Conservation (phyloP, 768 basidiomycete species). For the Pleurotus giganteus region DNA sequence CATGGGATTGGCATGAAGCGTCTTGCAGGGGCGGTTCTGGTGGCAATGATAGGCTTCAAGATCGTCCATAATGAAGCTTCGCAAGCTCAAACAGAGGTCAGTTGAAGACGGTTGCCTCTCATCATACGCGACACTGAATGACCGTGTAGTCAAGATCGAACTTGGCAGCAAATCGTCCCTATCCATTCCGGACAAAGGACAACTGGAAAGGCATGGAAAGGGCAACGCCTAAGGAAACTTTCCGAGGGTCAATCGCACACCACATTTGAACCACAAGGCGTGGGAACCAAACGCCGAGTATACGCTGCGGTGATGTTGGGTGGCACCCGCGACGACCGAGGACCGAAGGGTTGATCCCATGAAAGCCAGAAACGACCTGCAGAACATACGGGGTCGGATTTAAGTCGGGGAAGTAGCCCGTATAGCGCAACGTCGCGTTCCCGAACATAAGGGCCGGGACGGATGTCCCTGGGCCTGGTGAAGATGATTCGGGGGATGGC, state of each 20-base stretch:
- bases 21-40: background rate
- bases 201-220: background rate
- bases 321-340: background rate
- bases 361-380: background rate
- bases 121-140: background rate
- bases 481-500: too few relatives aligned
- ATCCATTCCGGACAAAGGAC: conserved; percentile 2
- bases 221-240: background rate
- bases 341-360: background rate
- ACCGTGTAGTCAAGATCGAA: background rate
- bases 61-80: conserved; percentile 3
- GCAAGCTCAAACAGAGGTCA: background rate
- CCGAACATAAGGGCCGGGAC: too few relatives aligned
- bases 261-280: background rate
- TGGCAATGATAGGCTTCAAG: background rate
- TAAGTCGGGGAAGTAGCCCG: background rate
- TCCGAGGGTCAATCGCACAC: conserved; percentile 1
- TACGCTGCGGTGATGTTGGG: background rate
- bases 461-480: too few relatives aligned
- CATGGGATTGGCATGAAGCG: background rate
- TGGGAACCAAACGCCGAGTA: background rate
- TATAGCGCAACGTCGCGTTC: too few relatives aligned
- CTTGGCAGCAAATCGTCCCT: background rate
- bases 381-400: background rate
- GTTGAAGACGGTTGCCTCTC: background rate